Conservation (phyloP, 768 basidiomycete genomes). For the Rossbeevera mucosa region DNA sequence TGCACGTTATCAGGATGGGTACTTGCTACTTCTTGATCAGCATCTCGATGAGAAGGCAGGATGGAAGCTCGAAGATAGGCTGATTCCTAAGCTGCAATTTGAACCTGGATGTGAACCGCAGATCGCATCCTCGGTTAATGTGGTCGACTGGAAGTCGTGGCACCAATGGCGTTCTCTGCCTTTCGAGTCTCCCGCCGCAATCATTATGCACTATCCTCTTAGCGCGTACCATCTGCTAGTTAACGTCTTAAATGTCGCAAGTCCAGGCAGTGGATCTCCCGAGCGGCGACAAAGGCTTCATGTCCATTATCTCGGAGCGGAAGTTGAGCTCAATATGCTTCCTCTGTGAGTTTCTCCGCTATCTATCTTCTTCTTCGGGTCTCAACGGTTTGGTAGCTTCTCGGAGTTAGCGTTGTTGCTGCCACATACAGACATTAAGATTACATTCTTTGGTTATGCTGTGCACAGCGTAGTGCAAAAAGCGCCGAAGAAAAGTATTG, state of each 20-base stretch:
- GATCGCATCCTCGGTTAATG: constrained; percentile 25
- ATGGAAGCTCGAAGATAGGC: constrained; percentile 34
- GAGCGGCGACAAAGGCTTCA: constrained; percentile 25
- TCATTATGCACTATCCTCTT: constrained; percentile 44
- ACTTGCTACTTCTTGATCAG: constrained; percentile 29
- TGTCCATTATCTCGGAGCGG: constrained; percentile 37
- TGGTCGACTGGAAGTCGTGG: constrained; percentile 41
- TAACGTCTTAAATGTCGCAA: constrained; percentile 31
- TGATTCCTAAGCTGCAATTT: constrained; percentile 35
- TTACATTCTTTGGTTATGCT: constrained; percentile 38
- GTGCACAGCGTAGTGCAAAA: constrained; percentile 30
- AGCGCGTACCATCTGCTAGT: constrained; percentile 37
- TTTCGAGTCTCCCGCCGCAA: constrained; percentile 38
- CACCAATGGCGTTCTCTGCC: constrained; percentile 44
- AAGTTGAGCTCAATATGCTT: constrained; percentile 38
- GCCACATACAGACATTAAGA: constrained; percentile 41
- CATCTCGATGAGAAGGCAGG: constrained; percentile 30
- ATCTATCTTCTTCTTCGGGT: neutral
- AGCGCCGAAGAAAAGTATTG: constrained; percentile 30
- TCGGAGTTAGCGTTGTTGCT: constrained; percentile 43
- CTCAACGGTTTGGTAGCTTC: constrained; percentile 30
- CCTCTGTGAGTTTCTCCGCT: constrained; percentile 33
- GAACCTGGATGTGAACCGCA: constrained; percentile 23
- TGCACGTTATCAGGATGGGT: constrained; percentile 31
- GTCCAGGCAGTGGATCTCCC: constrained; percentile 18